Evolutionary conservation across 2,329 filamentous ascomycete species (phyloP).

Genomic region (Scedosporium boydii): DNA sequence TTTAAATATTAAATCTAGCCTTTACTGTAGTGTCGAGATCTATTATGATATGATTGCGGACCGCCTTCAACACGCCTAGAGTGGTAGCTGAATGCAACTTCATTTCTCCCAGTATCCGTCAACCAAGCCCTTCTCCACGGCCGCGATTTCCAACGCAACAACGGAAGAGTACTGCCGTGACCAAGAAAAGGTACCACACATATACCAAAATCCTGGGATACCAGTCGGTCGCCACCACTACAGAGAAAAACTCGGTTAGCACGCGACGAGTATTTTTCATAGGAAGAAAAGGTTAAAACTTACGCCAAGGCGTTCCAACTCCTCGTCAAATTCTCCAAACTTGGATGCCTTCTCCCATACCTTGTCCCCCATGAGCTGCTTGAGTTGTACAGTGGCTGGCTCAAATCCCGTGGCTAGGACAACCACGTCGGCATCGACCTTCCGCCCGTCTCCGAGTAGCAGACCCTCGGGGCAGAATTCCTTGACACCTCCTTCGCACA

Average conservation of each 20-base stretch:
- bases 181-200: constrained; percentile 24
- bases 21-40: no score
- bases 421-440: constrained; percentile 28
- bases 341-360: constrained; percentile 21
- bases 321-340: constrained; percentile 27
- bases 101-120: constrained; percentile 4
- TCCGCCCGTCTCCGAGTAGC: constrained; percentile 21
- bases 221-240: constrained; percentile 28
- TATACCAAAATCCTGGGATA: constrained; percentile 28
- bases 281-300: constrained; percentile 8
- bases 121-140: constrained; percentile 16
- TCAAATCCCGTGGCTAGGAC: constrained; percentile 33
- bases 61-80: no score
- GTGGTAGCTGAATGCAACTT: neutral
- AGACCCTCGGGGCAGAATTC: constrained; percentile 18
- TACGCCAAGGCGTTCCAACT: constrained; percentile 18
- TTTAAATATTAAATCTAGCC: no score
- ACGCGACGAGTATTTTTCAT: neutral
- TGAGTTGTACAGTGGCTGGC: constrained; percentile 24
- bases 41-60: no score
- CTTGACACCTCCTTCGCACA: constrained; percentile 20
- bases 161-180: constrained; percentile 24
- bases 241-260: constrained; percentile 5
- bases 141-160: constrained; percentile 29
- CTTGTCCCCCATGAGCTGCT: constrained; percentile 25